Evolutionary conservation across 2,329 filamentous ascomycete genomes (phyloP).

Genomic region (Penicillium nordicum): DNA sequence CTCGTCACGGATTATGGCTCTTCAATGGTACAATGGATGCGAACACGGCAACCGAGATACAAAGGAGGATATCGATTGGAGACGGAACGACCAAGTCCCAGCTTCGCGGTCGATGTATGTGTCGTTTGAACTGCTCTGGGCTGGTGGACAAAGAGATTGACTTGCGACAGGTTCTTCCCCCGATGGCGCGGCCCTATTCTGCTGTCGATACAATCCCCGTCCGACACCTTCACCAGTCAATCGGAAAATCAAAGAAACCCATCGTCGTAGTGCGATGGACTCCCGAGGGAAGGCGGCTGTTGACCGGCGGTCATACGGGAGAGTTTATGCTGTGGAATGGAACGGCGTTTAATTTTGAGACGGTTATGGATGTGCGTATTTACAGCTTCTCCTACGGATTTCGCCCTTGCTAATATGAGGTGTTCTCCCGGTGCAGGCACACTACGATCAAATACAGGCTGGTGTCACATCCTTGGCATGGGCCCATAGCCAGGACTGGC

Average conservation of each 20-base stretch:
- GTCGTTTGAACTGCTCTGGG: background rate
- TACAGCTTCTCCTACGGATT: background rate
- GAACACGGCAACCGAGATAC: constrained; percentile 72
- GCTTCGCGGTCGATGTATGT: constrained; percentile 83
- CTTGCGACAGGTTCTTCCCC: constrained; percentile 71
- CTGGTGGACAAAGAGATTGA: constrained; percentile 9
- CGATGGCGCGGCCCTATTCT: constrained; percentile 67
- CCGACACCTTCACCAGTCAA: constrained; percentile 95
- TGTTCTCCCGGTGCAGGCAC: constrained; percentile 52
- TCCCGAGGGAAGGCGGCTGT: constrained; percentile 82
- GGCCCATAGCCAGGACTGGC: constrained; percentile 95
- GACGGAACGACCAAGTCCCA: constrained; percentile 77
- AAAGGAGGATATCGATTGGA: constrained; percentile 69
- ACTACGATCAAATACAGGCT: constrained; percentile 59
- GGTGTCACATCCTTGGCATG: constrained; percentile 55
- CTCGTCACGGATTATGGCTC: constrained; percentile 92
- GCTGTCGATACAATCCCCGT: constrained; percentile 85
- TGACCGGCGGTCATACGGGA: constrained; percentile 92
- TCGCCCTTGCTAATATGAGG: constrained; percentile 6
- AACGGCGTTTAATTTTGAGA: constrained; percentile 98
- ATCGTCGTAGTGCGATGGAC: constrained; percentile 98
- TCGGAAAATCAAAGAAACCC: constrained; percentile 97
- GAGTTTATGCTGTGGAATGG: constrained; percentile 99
- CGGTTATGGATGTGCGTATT: constrained; percentile 75
- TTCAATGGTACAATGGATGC: constrained; percentile 87